These are phyloP conservation scores for Lasiosphaeria miniovina DNA, from an alignment of 495 filamentous ascomycete genomes.

Conservation along the genomic window DNA sequence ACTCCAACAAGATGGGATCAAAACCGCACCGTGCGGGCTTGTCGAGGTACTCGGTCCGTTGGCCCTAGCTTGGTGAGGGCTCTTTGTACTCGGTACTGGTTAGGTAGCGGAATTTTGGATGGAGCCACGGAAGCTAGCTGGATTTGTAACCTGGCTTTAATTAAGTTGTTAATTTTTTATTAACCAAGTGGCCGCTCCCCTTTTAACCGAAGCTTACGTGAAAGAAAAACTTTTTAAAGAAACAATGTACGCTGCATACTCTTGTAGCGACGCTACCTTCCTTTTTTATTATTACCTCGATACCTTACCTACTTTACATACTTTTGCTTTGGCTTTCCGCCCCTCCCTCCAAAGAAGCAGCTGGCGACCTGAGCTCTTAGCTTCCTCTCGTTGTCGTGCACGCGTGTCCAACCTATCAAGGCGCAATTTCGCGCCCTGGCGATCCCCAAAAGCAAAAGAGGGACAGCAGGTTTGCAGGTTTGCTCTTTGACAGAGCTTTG, in stretches of 20 bases:
- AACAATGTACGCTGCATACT: slow-evolving; percentile 1
- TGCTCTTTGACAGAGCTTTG: no score
- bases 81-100: slow-evolving; percentile 5
- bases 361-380: no score
- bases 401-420: no score
- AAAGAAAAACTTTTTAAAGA: slow-evolving; percentile 19
- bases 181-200: slow-evolving; percentile 19
- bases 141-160: slow-evolving; percentile 27
- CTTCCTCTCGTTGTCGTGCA: no score
- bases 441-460: no score
- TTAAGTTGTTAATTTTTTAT: slow-evolving; percentile 27
- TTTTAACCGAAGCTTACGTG: slow-evolving; percentile 29
- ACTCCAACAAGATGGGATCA: neutral
- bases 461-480: no score
- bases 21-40: neutral
- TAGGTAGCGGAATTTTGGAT: slow-evolving; percentile 16
- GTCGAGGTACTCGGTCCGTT: no score
- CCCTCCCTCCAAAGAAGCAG: no score
- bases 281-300: neutral
- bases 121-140: slow-evolving; percentile 20
- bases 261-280: slow-evolving; percentile 1
- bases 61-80: no score
- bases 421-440: no score
- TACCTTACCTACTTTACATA: neutral
- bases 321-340: neutral